Evolutionary conservation across 2,329 filamentous ascomycete genomes (phyloP), one percentile per base, ranked within the genome.

Genomic region (Stemphylium lycopersici): DNA sequence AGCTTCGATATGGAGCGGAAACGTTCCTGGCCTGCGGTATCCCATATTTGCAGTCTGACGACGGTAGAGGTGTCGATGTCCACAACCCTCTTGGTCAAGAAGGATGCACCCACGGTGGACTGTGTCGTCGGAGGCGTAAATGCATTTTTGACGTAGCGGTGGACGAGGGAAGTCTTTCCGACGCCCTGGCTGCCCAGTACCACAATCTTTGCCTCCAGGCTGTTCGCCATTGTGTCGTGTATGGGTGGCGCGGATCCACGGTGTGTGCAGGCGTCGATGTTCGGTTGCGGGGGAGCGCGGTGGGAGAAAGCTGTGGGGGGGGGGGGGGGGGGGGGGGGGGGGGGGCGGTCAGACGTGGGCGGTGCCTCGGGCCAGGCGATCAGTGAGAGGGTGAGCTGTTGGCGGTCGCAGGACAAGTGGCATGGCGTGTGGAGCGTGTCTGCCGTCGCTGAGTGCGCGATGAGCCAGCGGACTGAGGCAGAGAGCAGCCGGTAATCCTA

Each of bases 11-110:
- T 98, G 58, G 90, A 93, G 66, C 93, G 87, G 76, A 98, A 99
- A 52, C 93, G 87, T 79, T 99, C 93, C 73, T 99, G 93, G 57
- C 93, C 93, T 52, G 93, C 91, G 31, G 93, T 97, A 73, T 97
- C 93, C 93, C 93, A 97, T 64, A 97, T 96, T 72, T 97, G 93
- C 33, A 97, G 81, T n/a, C 93, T 87, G 32, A 97, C 91, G 20
- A 90, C 83, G 1, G 91, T 95, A 67, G 93, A 90, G 18, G 89
- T 90, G 72, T 96, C 90, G 58, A 85, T 86, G 76, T 97, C 93
- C 46, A 80, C 73, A 13, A 89, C 83, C 37, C 90, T 78, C 57
- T 89, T 85, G 24, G 90, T 87, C 39, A 92, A 76, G 59, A 83
- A 82, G 22, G 80, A 79, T 68, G 80, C 80, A 59, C 80, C 80